Evolutionary conservation across 2,329 filamentous ascomycete species (phyloP), one percentile per base, ranked within the genome.

Genomic region (Venturia effusa): DNA sequence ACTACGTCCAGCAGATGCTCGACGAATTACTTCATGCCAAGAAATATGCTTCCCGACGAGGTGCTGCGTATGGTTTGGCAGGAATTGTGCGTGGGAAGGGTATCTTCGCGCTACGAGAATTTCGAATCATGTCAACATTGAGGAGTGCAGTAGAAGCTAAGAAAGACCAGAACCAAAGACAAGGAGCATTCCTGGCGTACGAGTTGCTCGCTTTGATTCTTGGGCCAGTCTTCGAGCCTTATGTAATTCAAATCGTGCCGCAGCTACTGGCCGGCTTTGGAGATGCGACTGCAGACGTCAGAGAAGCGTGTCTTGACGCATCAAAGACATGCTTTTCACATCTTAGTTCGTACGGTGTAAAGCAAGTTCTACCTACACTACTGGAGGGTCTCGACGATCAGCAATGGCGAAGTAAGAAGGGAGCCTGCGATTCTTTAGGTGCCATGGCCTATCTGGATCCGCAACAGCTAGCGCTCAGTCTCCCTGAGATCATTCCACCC

Each of bases 371-470:
- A 68, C 94, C 94, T 3, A 96, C 90, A 15, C 83, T 99, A 8
- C 83, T 99, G 2, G 87, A 94, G 68, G 94, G 95, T 65, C 84
- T 99, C 11, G 92, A 97, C 67, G 94, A 99, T 68, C 86, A 90
- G 62, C 93, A 97, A 74, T 99, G 94, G 94, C 88, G 94, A 71
- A 97, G 92, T 78, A 97, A 99, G 77, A 96, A 96, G 78, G 94
- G 95, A 69, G 94, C 94, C 63, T 99, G 94, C 72, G 94, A 99
- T 73, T 87, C 96, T 32, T 83, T 99, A 17, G 94, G 94, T 74
- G 94, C 94, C 67, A 99, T 99, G 94, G 95, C 94, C 5, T 99
- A 99, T 73, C 84, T 99, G 39, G 94, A 97, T 73, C 93, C 95
- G 8, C 89, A 97, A 68, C 94, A 99, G 74, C 83, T 99, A 22